Evolutionary conservation across 441 rosid genomes (phyloP), one percentile per base, ranked within the genome.

Genomic region (Erysimum pusillum): DNA sequence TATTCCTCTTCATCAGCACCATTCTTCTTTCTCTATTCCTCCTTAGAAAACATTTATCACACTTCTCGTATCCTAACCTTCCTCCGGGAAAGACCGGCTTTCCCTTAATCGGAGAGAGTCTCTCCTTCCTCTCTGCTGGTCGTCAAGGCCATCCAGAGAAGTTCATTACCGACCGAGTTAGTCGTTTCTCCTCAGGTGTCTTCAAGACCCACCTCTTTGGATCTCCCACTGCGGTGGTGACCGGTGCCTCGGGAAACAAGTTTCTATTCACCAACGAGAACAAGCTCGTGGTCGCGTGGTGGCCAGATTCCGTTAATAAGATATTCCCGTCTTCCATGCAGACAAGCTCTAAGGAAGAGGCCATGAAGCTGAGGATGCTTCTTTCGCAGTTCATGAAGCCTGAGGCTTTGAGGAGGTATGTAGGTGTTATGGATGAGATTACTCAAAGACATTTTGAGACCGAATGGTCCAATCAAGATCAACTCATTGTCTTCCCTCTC

Each of bases 201-300:
- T 88, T 90, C 81, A 90, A 83, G 53, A 85, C 92, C 3, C 79
- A 82, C 20, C 56, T 88, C 17, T 71, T 90, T 7, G 82, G 83
- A 0, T 78, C 84, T 45, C 86, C 89, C 0, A 75, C 80, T 0
- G 88, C 78, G 0, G 83, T 87, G 65, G 36, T 87, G 31, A 78
- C 89, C 3, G 90, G 91, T 0, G 74, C 86, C 0, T 84, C 82
- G 0, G 87, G 88, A 8, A 86, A 87, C 82, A 85, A 82, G 69
- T 89, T 89, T 83, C 77, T 87, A 64, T 89, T 89, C 79, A 86
- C 91, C 15, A 86, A n/a, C n/a, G n/a, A n/a, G n/a, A n/a, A n/a
- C n/a, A n/a, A n/a, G n/a, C n/a, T n/a, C n/a, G n/a, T n/a, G n/a
- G n/a, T n/a, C n/a, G n/a, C n/a, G n/a, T n/a, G n/a, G n/a, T n/a